Conservation (phyloP, 352 stramenopile genomes). For the Pythium utonaiense region DNA sequence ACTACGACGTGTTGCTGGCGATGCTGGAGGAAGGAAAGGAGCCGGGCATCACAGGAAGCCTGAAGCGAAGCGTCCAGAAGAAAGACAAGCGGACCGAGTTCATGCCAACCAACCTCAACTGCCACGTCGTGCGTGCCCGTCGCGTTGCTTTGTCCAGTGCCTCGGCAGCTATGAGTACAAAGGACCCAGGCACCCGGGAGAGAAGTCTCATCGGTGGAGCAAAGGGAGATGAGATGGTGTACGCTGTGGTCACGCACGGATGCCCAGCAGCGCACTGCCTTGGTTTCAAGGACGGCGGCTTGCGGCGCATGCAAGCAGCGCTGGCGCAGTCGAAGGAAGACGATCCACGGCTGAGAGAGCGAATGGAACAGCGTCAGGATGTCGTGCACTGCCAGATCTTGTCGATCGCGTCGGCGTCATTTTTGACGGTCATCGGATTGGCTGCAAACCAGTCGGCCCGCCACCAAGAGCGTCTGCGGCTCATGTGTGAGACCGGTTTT, state of each 20-base stretch:
- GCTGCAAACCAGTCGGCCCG: conserved; percentile 49
- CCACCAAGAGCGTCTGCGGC: conserved; percentile 52
- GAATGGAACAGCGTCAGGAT: conserved; percentile 78
- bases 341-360: conserved; percentile 47
- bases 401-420: conserved; percentile 64
- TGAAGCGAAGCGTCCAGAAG: conserved; percentile 85
- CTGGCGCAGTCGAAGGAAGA: conserved; percentile 46
- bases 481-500: conserved; percentile 76
- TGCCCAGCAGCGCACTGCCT: conserved; percentile 75
- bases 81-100: conserved; percentile 83
- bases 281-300: conserved; percentile 81
- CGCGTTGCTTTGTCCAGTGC: conserved; percentile 44
- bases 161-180: neutral
- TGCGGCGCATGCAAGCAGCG: conserved; percentile 55
- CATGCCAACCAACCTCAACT: conserved; percentile 86
- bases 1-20: conserved; percentile 56
- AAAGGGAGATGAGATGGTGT: conserved; percentile 54
- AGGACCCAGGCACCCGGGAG: conserved; percentile 13
- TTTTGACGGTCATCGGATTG: conserved; percentile 66
- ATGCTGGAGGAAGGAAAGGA: conserved; percentile 78
- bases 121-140: conserved; percentile 67
- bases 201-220: conserved; percentile 13
- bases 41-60: conserved; percentile 73
- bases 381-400: conserved; percentile 76
- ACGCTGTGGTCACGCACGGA: conserved; percentile 75